A percentile compares a stretch with the other conserved stretches of the same genome.
phyloP scores from a whole-genome alignment of 805 yeast genomes.

The Schwanniomyces pseudopolymorphus region DNA sequence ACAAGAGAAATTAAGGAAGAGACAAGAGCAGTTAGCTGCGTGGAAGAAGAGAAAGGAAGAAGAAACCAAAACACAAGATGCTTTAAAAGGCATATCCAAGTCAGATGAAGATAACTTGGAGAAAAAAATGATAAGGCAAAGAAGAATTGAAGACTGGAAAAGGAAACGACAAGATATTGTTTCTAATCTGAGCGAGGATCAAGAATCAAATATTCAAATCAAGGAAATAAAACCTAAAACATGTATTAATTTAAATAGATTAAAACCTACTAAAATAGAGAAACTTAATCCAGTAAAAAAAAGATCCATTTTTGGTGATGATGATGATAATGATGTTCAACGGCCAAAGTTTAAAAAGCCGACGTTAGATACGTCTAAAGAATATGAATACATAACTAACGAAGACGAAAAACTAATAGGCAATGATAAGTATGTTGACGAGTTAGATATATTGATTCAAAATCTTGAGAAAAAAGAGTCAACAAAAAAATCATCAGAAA shows the following conservation, averaged over 20 bases:
- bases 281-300: not conserved
- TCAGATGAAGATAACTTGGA: constrained; percentile 8
- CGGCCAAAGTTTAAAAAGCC: constrained; percentile 8
- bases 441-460: constrained; percentile 14
- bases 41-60: constrained; percentile 60
- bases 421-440: constrained; percentile 19
- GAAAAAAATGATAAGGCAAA: constrained; percentile 27
- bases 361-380: not conserved
- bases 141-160: constrained; percentile 53
- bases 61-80: constrained; percentile 15
- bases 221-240: not conserved
- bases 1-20: constrained; percentile 34
- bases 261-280: not conserved
- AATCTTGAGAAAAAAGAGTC: not conserved
- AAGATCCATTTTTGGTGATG: constrained; percentile 5
- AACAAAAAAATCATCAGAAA: not conserved
- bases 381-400: not conserved
- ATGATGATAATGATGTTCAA: constrained; percentile 14
- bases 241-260: not conserved
- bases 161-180: constrained; percentile 14
- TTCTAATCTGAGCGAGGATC: not conserved
- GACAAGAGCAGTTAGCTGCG: constrained; percentile 55
- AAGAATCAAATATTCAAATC: not conserved
- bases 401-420: not conserved
- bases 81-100: not conserved